Base-by-base conservation (phyloP, 208 protist species). In the Acanthamoeba castellanii region DNA sequence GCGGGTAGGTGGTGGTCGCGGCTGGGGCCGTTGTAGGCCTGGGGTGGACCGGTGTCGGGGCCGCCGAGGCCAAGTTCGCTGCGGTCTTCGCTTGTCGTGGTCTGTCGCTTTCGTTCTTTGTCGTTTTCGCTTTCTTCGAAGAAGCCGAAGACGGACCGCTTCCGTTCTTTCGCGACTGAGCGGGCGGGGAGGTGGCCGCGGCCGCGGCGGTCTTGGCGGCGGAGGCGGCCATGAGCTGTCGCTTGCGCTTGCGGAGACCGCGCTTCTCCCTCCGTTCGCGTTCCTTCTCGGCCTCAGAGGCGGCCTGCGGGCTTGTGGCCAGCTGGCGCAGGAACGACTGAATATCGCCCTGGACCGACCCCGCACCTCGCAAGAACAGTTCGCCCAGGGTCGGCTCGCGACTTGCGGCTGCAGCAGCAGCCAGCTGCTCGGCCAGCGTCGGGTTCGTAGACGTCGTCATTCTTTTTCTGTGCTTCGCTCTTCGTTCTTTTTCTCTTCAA, bases 71-170 rank as follows among this genome's bases (percentile, higher is more conserved):
- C 57, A 25, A 64, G 20, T 16, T 64, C 14, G 57, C 22, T 64
- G 57, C 6, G 7, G 72, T 25, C 37, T 32, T 81, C 3, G 34
- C 72, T 45, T n/a, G 61, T 20, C 61, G 61, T 25, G 5, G 57
- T 11, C 18, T 59, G 52, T 74, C 66, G 66, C 32, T 74, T 74
- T 74, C 66, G 66, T 74, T 74, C 66, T 74, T 74, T 37, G 66
- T 30, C 8, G 14, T 74, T 11, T 74, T 74, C 66, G 66, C 32
- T 74, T 25, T 74, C 25, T 74, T n/a, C 0, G 13, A 0, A 13
- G 25, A n/a, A n/a, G 25, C 7, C 66, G 66, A 14, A 59, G 52
- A 14, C 18, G 52, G 16, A 18, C 18, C 52, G 52, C 52, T 59
- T 14, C 20, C 52, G n/a, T 37, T 34, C 32, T 13, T 68, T 68